Percentiles rank a stretch among this genome's conserved stretches.
Evolutionary conservation across 2,329 filamentous ascomycete species (phyloP).

Genomic region (Mycogone perniciosa): DNA sequence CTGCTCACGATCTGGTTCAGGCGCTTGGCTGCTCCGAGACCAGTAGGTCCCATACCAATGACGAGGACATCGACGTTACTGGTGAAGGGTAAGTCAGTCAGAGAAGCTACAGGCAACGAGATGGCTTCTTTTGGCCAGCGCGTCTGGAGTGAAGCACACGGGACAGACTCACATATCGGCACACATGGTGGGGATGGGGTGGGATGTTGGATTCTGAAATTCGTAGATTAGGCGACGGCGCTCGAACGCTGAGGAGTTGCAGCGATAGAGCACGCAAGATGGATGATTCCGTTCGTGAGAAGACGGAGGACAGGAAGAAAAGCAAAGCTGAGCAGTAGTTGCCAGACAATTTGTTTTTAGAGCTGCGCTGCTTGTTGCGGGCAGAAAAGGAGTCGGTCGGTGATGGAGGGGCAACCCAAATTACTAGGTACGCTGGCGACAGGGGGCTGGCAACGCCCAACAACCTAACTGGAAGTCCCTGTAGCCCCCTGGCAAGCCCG

Average conservation of each 20-base stretch:
- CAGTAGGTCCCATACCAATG: conserved; percentile 95
- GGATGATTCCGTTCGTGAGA: conserved; percentile 20
- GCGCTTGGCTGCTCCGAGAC: conserved; percentile 95
- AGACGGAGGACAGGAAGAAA: conserved; percentile 18
- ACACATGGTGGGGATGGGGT: conserved; percentile 31
- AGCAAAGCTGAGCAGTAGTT: conserved; percentile 23
- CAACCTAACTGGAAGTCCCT: conserved; percentile 4
- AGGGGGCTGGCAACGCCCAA: conserved; percentile 17
- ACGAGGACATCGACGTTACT: conserved; percentile 95
- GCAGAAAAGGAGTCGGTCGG: conserved; percentile 28
- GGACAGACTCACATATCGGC: conserved; percentile 31
- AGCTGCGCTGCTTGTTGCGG: conserved; percentile 18
- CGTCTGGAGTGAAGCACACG: conserved; percentile 2
- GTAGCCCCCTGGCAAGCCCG: conserved; percentile 10
- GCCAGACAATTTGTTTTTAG: conserved; percentile 23
- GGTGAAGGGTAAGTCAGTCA: conserved; percentile 18
- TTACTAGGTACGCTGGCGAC: conserved; percentile 28
- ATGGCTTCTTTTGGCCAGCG: neutral
- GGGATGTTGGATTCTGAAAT: conserved; percentile 4
- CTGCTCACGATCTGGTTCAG: conserved; percentile 83
- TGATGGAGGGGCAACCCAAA: conserved; percentile 33
- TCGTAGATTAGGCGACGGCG: conserved; percentile 1
- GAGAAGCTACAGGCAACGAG: neutral
- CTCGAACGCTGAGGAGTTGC: conserved; percentile 17
- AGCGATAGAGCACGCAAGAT: conserved; percentile 13